Conservation (phyloP, 768 basidiomycete species). For the Fomitopsis pulvina region DNA sequence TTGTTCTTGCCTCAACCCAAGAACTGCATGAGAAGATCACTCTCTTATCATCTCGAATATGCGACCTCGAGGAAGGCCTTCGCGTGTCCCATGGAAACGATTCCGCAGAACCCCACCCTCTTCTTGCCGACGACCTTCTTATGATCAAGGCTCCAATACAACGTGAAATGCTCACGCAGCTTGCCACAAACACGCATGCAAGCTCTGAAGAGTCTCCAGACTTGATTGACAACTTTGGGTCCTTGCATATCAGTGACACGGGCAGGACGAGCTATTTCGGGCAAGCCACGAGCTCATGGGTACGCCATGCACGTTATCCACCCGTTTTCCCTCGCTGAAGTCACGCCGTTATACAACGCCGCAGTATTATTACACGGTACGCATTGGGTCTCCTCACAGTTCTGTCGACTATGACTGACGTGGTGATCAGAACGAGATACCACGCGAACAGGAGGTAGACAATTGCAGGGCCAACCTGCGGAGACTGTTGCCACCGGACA, state of each 20-base stretch:
- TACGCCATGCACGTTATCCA: conserved; percentile 26
- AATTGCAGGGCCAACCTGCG: conserved; percentile 43
- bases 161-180: conserved; percentile 36
- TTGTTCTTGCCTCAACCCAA: conserved; percentile 74
- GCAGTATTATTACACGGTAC: conserved; percentile 72
- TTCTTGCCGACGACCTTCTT: conserved; percentile 67
- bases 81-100: conserved; percentile 52
- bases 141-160: conserved; percentile 73
- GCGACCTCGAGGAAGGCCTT: conserved; percentile 70
- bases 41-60: conserved; percentile 64
- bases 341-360: conserved; percentile 11
- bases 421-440: conserved; percentile 47
- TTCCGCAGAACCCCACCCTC: conserved; percentile 54
- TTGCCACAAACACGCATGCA: conserved; percentile 32
- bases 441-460: conserved; percentile 48
- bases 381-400: conserved; percentile 11
- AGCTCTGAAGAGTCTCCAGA: conserved; percentile 63
- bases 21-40: conserved; percentile 80
- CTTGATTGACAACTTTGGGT: conserved; percentile 75
- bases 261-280: conserved; percentile 75
- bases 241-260: conserved; percentile 63
- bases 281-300: conserved; percentile 72
- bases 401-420: conserved; percentile 4
- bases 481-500: conserved; percentile 51
- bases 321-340: conserved; percentile 1